These are phyloP conservation scores for Aspergillus costaricaensis DNA, from an alignment of 2,329 filamentous ascomycete species.

Conservation along the genomic window DNA sequence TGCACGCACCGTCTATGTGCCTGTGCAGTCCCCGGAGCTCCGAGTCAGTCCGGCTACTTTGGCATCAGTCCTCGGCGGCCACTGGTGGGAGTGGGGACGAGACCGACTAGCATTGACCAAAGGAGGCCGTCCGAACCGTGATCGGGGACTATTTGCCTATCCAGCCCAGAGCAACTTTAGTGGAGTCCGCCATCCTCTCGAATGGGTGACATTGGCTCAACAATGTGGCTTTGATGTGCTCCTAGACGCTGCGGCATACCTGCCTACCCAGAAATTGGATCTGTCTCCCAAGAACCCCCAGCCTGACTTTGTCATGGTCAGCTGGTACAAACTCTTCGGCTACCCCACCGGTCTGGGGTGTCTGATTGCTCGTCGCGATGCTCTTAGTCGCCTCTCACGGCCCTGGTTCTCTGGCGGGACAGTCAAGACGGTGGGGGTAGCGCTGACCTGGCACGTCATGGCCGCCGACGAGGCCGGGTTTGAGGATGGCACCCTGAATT, in stretches of 20 bases:
- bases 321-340: slow-evolving; percentile 17
- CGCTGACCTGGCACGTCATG: slow-evolving; percentile 6
- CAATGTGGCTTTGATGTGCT: slow-evolving; percentile 12
- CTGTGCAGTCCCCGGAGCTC: slow-evolving; percentile 5
- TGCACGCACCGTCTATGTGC: slow-evolving; percentile 13
- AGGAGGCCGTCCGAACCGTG: background rate
- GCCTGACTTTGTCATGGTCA: slow-evolving; percentile 12
- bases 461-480: slow-evolving; percentile 7
- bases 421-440: slow-evolving; percentile 4
- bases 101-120: background rate
- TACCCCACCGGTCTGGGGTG: slow-evolving; percentile 14
- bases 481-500: slow-evolving; percentile 14
- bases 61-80: background rate
- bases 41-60: slow-evolving; percentile 7
- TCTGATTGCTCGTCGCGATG: slow-evolving; percentile 12
- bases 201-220: slow-evolving; percentile 11
- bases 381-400: slow-evolving; percentile 6
- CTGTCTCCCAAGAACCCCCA: slow-evolving; percentile 3
- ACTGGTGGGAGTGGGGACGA: background rate
- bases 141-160: slow-evolving; percentile 15
- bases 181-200: slow-evolving; percentile 13
- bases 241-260: slow-evolving; percentile 11
- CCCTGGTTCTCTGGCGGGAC: slow-evolving; percentile 15
- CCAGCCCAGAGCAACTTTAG: slow-evolving; percentile 17
- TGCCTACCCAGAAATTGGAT: slow-evolving; percentile 9